These are phyloP conservation scores for Stipa capillata DNA, from an alignment of 176 grass and related monocot species.

Conservation along the genomic window DNA sequence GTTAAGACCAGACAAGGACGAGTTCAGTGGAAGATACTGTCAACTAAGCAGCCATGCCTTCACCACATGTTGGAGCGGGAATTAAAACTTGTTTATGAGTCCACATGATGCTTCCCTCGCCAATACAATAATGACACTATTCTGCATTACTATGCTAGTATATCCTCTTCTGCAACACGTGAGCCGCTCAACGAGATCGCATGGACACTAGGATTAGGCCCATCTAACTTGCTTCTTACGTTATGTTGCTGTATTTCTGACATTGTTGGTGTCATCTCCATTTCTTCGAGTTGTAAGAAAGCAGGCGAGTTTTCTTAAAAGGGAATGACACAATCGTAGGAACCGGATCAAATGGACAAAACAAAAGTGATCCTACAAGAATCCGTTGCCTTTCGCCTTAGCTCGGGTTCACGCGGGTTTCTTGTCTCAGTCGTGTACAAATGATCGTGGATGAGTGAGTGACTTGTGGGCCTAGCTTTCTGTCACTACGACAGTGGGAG, in stretches of 20 bases:
- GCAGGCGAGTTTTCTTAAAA: background rate
- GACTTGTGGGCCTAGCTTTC: background rate
- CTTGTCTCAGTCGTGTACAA: conserved; percentile 10
- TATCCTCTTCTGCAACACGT: background rate
- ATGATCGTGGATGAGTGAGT: background rate
- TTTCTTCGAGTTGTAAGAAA: too few species aligned
- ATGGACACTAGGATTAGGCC: background rate
- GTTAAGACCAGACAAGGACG: background rate
- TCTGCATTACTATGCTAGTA: background rate
- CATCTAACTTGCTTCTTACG: background rate
- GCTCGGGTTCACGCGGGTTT: background rate
- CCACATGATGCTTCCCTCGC: background rate
- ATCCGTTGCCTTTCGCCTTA: background rate
- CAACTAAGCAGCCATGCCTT: background rate
- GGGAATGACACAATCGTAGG: background rate
- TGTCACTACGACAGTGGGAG: too few species aligned
- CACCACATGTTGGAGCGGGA: conserved; percentile 19
- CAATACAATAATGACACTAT: background rate
- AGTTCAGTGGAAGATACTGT: background rate
- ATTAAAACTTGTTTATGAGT: background rate
- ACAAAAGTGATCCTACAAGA: background rate
- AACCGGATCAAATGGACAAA: background rate
- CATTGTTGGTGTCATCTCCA: background rate
- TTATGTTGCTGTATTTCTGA: background rate
- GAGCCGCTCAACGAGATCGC: background rate